These are phyloP conservation scores for Penicillium fimorum DNA, from an alignment of 495 filamentous ascomycete species.

Conservation along the genomic window DNA sequence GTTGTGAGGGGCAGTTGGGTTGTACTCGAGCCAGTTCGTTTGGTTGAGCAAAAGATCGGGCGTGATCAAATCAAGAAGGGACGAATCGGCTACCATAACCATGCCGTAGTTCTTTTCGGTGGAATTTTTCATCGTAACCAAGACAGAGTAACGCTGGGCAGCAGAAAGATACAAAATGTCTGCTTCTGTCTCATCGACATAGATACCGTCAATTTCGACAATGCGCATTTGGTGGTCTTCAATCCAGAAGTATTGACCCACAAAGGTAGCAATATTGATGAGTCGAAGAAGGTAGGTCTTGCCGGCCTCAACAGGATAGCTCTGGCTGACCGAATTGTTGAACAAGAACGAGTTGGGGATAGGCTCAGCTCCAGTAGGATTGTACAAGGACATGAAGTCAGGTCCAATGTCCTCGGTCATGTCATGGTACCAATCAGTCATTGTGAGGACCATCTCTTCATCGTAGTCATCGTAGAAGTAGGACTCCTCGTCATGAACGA, in stretches of 20 bases:
- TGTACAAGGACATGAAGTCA: slow-evolving; percentile 46
- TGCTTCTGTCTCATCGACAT: slow-evolving; percentile 55
- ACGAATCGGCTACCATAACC: slow-evolving; percentile 40
- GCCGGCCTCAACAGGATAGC: slow-evolving; percentile 61
- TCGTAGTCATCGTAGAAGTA: slow-evolving; percentile 64
- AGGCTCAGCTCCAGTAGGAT: slow-evolving; percentile 55
- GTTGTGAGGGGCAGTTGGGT: slow-evolving; percentile 55
- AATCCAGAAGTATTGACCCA: slow-evolving; percentile 76
- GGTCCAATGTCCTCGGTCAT: slow-evolving; percentile 44
- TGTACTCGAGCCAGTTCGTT: slow-evolving; percentile 78
- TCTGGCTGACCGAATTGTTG: slow-evolving; percentile 56
- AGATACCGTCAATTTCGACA: slow-evolving; percentile 55
- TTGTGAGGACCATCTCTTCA: slow-evolving; percentile 45
- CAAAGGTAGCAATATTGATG: slow-evolving; percentile 73
- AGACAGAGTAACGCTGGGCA: slow-evolving; percentile 69
- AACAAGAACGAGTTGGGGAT: slow-evolving; percentile 53
- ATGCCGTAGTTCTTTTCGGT: slow-evolving; percentile 67
- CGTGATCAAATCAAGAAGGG: slow-evolving; percentile 32
- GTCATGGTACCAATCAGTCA: slow-evolving; percentile 65
- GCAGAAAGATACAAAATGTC: slow-evolving; percentile 63
- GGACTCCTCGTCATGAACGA: slow-evolving; percentile 64
- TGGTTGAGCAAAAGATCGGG: slow-evolving; percentile 58
- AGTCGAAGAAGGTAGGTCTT: slow-evolving; percentile 81
- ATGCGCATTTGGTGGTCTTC: slow-evolving; percentile 65
- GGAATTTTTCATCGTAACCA: slow-evolving; percentile 64